Base-by-base conservation (phyloP, 2,329 filamentous ascomycete genomes). In the Talaromyces sp. region DNA sequence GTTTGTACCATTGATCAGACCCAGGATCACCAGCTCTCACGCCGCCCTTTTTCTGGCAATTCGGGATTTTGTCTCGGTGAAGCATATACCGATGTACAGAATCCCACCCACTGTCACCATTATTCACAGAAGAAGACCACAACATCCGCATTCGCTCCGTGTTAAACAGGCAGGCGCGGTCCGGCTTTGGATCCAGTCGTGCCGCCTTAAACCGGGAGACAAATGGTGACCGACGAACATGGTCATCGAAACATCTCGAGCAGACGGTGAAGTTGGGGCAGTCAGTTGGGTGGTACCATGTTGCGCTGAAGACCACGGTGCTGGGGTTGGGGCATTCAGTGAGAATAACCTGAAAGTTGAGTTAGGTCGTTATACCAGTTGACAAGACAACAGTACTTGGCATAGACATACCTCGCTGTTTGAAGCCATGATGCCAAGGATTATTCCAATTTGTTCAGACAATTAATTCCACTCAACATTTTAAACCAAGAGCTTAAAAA, bases 231-330 rank as follows among this genome's bases (percentile, higher is more conserved):
- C 27, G 9, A 5, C 50, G n/a, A 41, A 59, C 29, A 43, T 54
- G 27, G 21, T 59, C 57, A 11, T 38, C 53, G 14, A 32, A 59
- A 27, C 57, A 59, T 59, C 27, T 59, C 26, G 57, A 59, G 51
- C 57, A 59, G 35, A 59, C 26, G n/a, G 57, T 59, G n/a, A 59
- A 59, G 1, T 54, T 26, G 11, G 50, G 24, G 12, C 17, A 29
- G 12, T 54, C 35, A 27, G 24, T 48, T 2, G 51, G 26, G 31
- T 12, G 32, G 19, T 46, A 59, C 57, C 57, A 59, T 27, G 57
- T 59, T 24, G 38, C 32, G 7, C 48, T 48, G 14, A 24, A 59
- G 24, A 41, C n/a, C 4, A 48, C 3, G 8, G 35, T 1, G 43
- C 14, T 11, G 11, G 38, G 53, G 17, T 59, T 52, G n/a, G 57